Base-by-base conservation (phyloP, 2,329 filamentous ascomycete species). In the Exophiala sideris region DNA sequence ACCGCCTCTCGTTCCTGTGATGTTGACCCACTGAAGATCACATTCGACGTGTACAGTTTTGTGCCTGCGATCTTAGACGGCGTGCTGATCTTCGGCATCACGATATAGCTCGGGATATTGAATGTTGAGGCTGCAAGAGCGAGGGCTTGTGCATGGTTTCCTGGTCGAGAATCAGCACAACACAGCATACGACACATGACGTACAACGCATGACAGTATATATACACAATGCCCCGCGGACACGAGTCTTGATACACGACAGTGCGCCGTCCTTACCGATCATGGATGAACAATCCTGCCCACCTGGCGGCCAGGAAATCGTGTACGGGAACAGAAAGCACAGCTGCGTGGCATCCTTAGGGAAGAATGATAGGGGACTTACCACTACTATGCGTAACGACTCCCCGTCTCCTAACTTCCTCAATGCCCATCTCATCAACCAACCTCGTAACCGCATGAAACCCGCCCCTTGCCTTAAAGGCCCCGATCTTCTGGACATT, bases 121-220 rank as follows among this genome's bases (percentile, higher is more conserved):
- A 87, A 83, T 35, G 85, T 85, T 14, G 78, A 79, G 2, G 92
- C 91, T 0, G 92, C 92, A 47, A 96, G 85, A 1, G 92, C 84
- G 52, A 97, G 84, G 1, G 94, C 92, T 76, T 96, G 91, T 0
- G 92, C 92, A 68, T 97, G 94, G 73, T 97, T 97, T 56, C 92
- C 91, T 92, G 59, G 45, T 18, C 12, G 16, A 14, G 16, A 1
- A 33, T 14, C 8, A n/a, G 35, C 5, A 38, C 35, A 7, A 32
- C 12, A 12, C 24, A 12, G 3, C 24, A 34, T 29, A 34, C 16
- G 38, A 7, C 16, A 42, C 9, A 11, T 10, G 34, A 36, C 34
- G 34, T 4, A 36, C 34, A 36, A 36, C 34, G 10, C 11, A 14
- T n/a, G 18, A n/a, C 39, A 18, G n/a, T n/a, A n/a, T n/a, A n/a